Base-by-base conservation (phyloP, 176 grass and related monocot genomes). In the Oryza officinalis region DNA sequence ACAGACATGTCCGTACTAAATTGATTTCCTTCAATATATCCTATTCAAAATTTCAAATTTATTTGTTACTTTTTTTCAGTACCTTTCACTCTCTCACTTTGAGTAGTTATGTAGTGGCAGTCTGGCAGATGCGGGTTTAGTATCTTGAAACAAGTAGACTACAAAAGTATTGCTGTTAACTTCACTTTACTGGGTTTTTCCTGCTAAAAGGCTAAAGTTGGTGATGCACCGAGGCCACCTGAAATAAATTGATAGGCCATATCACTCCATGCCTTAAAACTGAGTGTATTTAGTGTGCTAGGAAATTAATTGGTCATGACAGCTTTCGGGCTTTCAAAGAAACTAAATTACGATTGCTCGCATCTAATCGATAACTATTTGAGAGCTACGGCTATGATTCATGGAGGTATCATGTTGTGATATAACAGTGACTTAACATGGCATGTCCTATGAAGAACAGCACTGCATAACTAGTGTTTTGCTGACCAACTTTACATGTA, bases 21-120 rank as follows among this genome's bases (percentile, higher is more conserved):
- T 8, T 18, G 46, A 43, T 23, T 78, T 77, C 22, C 14, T 82
- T 49, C 13, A 69, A 69, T 74, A 22, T 71, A 75, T 74, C 11
- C 23, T 25, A n/a, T 71, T 13, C 3, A 6, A 59, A 18, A 64
- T 65, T 71, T 13, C 5, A 6, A 66, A 30, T 69, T 64, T 64
- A 83, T 67, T 82, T 15, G 61, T 73, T 17, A 43, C 14, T 67
- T 22, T 35, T 68, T 27, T 78, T 69, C 46, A 57, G 61, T 77
- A 46, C 76, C 50, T 76, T 79, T 80, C 18, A 76, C 25, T 17
- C 50, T 76, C 75, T 80, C 18, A 80, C 13, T 47, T 47, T 46
- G 32, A 54, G 18, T 78, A 64, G 79, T 41, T 57, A 4, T 90
- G 68, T 75, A 84, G 31, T 8, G 37, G 37, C 2, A 30, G 30